Evolutionary conservation across 768 basidiomycete genomes (phyloP).

Genomic region (Hericium erinaceus): DNA sequence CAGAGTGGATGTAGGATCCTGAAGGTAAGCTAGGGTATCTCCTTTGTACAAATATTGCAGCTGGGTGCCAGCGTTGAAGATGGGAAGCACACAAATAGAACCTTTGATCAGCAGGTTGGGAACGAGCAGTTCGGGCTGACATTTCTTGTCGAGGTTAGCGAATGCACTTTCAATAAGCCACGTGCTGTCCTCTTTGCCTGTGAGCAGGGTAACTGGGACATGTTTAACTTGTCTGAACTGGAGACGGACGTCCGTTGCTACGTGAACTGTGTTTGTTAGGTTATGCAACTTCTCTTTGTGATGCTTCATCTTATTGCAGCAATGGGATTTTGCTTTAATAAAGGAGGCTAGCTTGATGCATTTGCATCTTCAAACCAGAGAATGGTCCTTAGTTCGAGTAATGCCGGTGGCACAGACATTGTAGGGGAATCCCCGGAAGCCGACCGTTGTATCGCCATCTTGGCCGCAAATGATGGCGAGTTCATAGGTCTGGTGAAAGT

Average conservation of each 20-base stretch:
- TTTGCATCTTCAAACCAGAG: slow-evolving; percentile 10
- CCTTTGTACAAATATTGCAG: not conserved
- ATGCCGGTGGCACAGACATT: too few relatives aligned
- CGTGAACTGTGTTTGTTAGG: not conserved
- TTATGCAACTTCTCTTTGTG: too few relatives aligned
- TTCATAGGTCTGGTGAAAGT: slow-evolving; percentile 23
- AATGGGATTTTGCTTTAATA: not conserved
- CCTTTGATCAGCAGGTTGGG: not conserved
- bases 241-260: not conserved
- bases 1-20: not conserved
- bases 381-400: slow-evolving; percentile 3
- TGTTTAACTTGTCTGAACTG: not conserved
- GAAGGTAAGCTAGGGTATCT: not conserved
- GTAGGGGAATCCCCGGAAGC: too few relatives aligned
- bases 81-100: not conserved
- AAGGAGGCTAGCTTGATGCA: not conserved
- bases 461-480: slow-evolving; percentile 18
- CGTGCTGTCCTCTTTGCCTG: not conserved
- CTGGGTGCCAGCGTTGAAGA: not conserved
- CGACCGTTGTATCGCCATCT: too few relatives aligned
- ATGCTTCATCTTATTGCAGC: not conserved
- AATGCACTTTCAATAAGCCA: slow-evolving; percentile 1
- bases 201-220: not conserved
- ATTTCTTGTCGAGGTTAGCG: not conserved
- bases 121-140: not conserved